Conservation (phyloP, 331 rosid genomes). For the Spiraea crenata region DNA sequence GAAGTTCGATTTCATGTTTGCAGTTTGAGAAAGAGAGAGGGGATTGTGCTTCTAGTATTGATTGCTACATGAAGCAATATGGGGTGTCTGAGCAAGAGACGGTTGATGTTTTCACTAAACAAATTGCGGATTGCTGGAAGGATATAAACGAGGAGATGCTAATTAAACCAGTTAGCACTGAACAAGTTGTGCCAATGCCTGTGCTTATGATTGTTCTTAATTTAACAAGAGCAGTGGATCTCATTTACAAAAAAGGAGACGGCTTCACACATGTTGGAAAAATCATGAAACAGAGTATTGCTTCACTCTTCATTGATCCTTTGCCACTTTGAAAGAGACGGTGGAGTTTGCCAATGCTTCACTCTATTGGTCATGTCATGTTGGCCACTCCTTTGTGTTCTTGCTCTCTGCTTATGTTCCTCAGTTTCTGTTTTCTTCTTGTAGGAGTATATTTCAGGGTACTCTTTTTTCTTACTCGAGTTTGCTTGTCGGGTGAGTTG, state of each 20-base stretch:
- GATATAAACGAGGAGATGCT: constrained; percentile 33
- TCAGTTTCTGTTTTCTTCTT: too few species aligned
- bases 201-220: constrained; percentile 17
- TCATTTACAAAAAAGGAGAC: constrained; percentile 22
- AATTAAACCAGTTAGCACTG: not conserved
- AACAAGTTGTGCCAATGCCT: constrained; percentile 6
- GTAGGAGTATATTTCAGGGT: too few species aligned
- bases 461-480: too few species aligned
- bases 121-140: constrained; percentile 26
- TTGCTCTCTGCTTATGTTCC: too few species aligned
- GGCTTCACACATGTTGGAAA: constrained; percentile 7
- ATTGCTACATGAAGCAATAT: constrained; percentile 40
- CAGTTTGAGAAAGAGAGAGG: constrained; percentile 38
- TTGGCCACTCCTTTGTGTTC: too few species aligned
- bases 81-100: constrained; percentile 16
- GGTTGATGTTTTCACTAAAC: not conserved
- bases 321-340: not conserved
- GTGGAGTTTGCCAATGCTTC: too few species aligned
- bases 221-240: not conserved
- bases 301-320: not conserved
- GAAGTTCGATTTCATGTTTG: too few species aligned
- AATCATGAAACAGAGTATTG: not conserved
- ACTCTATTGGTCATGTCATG: too few species aligned
- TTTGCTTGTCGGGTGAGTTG: too few species aligned
- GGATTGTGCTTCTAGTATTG: constrained; percentile 34